Evolutionary conservation across 352 stramenopile genomes (phyloP).

Genomic region (Paralagenidium karlingii): DNA sequence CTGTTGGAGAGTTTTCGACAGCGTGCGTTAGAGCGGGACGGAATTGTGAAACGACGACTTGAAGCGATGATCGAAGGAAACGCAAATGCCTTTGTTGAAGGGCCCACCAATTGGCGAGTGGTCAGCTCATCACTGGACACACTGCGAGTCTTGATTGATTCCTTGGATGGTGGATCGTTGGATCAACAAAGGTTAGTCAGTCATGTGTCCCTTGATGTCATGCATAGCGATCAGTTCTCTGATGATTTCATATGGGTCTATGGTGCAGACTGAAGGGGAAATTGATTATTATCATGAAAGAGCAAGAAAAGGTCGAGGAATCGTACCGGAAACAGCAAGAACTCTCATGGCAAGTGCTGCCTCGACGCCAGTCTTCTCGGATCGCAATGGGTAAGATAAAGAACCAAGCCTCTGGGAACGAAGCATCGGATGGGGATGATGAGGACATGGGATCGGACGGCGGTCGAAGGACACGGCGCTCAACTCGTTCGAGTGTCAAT

Average conservation of each 20-base stretch:
- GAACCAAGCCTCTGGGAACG: slow-evolving; percentile 30
- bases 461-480: slow-evolving; percentile 7
- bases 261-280: slow-evolving; percentile 35
- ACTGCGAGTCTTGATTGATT: slow-evolving; percentile 34
- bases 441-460: not conserved
- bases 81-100: slow-evolving; percentile 35
- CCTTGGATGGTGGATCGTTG: slow-evolving; percentile 45
- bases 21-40: too few relatives aligned
- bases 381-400: slow-evolving; percentile 74
- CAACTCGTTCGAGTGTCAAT: slow-evolving; percentile 4
- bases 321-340: slow-evolving; percentile 55
- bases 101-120: slow-evolving; percentile 49
- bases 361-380: slow-evolving; percentile 68
- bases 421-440: slow-evolving; percentile 40
- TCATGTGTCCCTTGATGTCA: not conserved
- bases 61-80: slow-evolving; percentile 33
- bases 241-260: not conserved
- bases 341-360: slow-evolving; percentile 59
- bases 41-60: too few relatives aligned
- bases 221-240: not conserved
- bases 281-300: slow-evolving; percentile 70
- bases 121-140: slow-evolving; percentile 55
- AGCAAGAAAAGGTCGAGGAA: slow-evolving; percentile 53
- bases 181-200: slow-evolving; percentile 46
- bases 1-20: too few relatives aligned